Percentiles rank a stretch among this genome's conserved stretches.
Conservation (phyloP, 495 filamentous ascomycete genomes). For the Daldinia vernicosa region DNA sequence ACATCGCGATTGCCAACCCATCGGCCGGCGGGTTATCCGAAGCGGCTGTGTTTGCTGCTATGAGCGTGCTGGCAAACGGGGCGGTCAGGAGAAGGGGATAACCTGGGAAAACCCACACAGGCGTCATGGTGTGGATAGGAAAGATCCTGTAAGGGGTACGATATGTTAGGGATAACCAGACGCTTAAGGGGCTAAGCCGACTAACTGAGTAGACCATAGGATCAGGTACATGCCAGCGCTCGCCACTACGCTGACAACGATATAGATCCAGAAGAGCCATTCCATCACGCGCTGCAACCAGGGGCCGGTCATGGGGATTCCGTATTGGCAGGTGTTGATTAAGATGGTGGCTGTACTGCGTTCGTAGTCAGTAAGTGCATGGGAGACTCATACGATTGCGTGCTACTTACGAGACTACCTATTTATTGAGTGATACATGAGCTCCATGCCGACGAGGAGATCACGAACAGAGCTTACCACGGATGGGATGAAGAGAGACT, state of each 20-base stretch:
- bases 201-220: conserved; percentile 68
- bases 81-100: conserved; percentile 85
- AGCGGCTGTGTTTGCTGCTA: conserved; percentile 52
- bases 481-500: conserved; percentile 81
- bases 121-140: conserved; percentile 87
- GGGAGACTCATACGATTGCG: background rate
- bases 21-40: conserved; percentile 52
- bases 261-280: conserved; percentile 79
- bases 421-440: conserved; percentile 4
- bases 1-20: conserved; percentile 72
- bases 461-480: conserved; percentile 59
- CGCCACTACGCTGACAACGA: conserved; percentile 67
- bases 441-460: background rate
- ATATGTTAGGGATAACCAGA: conserved; percentile 7
- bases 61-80: conserved; percentile 75
- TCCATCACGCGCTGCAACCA: conserved; percentile 74
- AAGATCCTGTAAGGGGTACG: conserved; percentile 60
- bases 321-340: conserved; percentile 83
- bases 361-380: background rate
- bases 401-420: conserved; percentile 57
- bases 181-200: background rate
- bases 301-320: conserved; percentile 67
- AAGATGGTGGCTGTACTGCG: conserved; percentile 75
- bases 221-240: conserved; percentile 77
- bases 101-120: conserved; percentile 90